phyloP scores from a whole-genome alignment of 345 rosid species.

The Boechera stricta region DNA sequence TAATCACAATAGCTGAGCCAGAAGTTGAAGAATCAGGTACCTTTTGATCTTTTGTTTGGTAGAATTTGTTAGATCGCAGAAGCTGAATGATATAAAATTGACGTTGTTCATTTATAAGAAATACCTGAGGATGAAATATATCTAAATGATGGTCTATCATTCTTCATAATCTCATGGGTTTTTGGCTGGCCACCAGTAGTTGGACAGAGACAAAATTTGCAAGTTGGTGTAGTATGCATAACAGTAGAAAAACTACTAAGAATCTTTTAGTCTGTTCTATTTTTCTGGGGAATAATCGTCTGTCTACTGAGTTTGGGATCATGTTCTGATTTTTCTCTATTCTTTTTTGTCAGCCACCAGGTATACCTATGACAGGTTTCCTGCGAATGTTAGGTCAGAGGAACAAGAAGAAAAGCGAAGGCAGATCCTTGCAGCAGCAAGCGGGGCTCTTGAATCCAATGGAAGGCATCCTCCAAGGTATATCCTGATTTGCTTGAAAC shows the following conservation, averaged over 20 bases:
- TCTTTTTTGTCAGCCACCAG: slow-evolving; percentile 68
- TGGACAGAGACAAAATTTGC: slow-evolving; percentile 23
- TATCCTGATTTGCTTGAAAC: slow-evolving; percentile 36
- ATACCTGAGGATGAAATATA: slow-evolving; percentile 14
- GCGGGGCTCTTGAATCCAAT: slow-evolving; percentile 83
- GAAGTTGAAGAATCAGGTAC: slow-evolving; percentile 75
- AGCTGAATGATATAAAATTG: slow-evolving; percentile 22
- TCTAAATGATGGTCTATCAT: slow-evolving; percentile 20
- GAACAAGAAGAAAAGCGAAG: slow-evolving; percentile 94
- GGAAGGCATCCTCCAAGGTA: slow-evolving; percentile 83
- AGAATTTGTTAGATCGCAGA: slow-evolving; percentile 13
- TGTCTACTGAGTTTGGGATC: slow-evolving; percentile 16
- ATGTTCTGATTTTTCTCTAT: slow-evolving; percentile 36
- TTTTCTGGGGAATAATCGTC: slow-evolving; percentile 10
- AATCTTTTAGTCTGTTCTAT: slow-evolving; percentile 24
- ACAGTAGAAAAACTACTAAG: not conserved
- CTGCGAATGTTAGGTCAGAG: slow-evolving; percentile 81
- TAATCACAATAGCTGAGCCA: slow-evolving; percentile 88
- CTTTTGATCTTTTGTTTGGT: slow-evolving; percentile 36
- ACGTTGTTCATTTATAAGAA: slow-evolving; percentile 21
- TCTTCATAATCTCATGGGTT: slow-evolving; percentile 20
- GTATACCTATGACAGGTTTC: slow-evolving; percentile 95
- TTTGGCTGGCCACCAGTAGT: slow-evolving; percentile 30
- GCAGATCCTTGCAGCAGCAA: slow-evolving; percentile 90
- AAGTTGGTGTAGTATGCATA: slow-evolving; percentile 25